These are phyloP conservation scores for Coccomyxa sp. DNA, from an alignment of 139 green algal genomes.

Conservation along the genomic window DNA sequence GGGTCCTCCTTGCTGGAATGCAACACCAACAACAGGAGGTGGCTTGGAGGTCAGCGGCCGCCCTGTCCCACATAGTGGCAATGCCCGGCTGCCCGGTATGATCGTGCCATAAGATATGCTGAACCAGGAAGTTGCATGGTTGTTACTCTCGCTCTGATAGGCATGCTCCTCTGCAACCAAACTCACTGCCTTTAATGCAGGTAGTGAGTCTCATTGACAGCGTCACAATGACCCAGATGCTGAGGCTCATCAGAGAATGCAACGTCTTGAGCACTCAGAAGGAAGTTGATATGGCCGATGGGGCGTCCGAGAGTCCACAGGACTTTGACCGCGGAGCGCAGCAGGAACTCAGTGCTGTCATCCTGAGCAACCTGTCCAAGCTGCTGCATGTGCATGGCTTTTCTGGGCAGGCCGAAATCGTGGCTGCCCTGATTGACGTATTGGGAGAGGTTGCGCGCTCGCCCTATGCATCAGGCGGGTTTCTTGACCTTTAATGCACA, in stretches of 20 bases:
- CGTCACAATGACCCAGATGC: background rate
- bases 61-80: no score
- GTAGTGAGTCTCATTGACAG: conserved; percentile 10
- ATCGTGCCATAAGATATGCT: background rate
- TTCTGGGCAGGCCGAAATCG: conserved; percentile 18
- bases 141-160: no score
- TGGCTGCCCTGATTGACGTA: conserved; percentile 18
- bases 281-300: background rate
- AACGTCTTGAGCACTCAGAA: background rate
- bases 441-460: conserved; percentile 7
- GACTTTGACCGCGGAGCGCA: conserved; percentile 1
- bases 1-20: no score
- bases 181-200: background rate
- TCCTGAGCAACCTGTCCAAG: conserved; percentile 31
- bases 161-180: no score
- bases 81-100: conserved; percentile 7
- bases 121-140: no score
- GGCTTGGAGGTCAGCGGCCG: no score
- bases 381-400: conserved; percentile 17
- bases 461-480: conserved; percentile 4
- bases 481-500: background rate
- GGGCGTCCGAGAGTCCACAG: background rate
- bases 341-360: background rate
- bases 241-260: background rate
- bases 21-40: no score